Base-by-base conservation (phyloP, 1,284 basidiomycete species). In the Cutaneotrichosporon sp. region DNA sequence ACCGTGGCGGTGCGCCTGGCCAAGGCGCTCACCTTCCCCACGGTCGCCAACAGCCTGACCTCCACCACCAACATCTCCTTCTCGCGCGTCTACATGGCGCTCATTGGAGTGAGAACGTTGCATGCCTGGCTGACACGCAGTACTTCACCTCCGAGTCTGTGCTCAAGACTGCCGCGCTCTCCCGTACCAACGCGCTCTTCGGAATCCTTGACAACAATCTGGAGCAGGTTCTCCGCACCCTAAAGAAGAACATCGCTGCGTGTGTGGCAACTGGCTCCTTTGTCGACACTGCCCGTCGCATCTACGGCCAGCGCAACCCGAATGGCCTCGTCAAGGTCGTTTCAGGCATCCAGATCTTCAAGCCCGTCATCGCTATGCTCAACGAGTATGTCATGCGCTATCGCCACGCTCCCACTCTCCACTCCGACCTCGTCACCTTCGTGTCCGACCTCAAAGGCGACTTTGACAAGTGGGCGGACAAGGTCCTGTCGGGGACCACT, bases 111-210 rank as follows among this genome's bases (percentile, higher is more conserved):
- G 67, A 43, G 81, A n/a, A 63, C n/a, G n/a, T 18, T 24, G 8
- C 49, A 61, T 5, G 11, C 27, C 22, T 56, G 1, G 24, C 47
- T 43, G 43, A 22, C 4, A 33, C 55, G 1, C 56, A 89, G 86
- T 88, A 87, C 66, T 74, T 87, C 29, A 83, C 87, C 0, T 88
- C 87, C 1, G 84, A 87, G 46, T 82, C 85, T 50, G 83, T 89
- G 2, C 69, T 87, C 27, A 87, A 86, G 72, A 87, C 83, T 46
- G 86, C 85, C 0, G 67, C 87, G 38, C 79, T 79, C 25, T 82
- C 83, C 45, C 75, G 82, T 47, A 82, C 84, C 34, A 89, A 89
- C 86, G 79, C 80, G 2, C 76, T 89, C 2, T 89, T 86, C 66
- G 80, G 78, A 8, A 72, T 82, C 3, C 67, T 89, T 8, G 70